Percentiles rank a stretch among this genome's conserved stretches.
Evolutionary conservation across 257 asterid genomes (phyloP).

Genomic region (Solanum etuberosum): DNA sequence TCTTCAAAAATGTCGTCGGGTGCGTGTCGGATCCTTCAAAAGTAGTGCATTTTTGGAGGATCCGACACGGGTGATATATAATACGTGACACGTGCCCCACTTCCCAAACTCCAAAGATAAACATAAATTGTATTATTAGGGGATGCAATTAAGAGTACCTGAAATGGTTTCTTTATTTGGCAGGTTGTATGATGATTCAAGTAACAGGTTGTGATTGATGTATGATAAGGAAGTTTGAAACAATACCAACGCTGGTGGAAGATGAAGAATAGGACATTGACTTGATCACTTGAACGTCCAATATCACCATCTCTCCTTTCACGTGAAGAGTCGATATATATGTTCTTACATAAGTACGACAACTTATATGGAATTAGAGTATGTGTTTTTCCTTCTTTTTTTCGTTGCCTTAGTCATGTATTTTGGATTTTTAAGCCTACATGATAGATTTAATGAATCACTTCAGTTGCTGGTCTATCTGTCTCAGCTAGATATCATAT

Average conservation of each 20-base stretch:
- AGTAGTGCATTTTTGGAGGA: background rate
- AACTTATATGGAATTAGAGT: background rate
- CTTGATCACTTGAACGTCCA: background rate
- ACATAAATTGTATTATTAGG: background rate
- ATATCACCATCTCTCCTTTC: background rate
- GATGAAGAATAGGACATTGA: background rate
- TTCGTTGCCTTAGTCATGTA: background rate
- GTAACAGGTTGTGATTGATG: background rate
- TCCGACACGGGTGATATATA: background rate
- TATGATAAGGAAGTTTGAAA: background rate
- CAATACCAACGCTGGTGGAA: background rate
- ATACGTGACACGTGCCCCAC: background rate
- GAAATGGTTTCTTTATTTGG: background rate
- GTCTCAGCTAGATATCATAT: background rate
- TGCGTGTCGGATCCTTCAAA: background rate
- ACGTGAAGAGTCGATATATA: background rate
- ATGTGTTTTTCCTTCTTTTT: background rate
- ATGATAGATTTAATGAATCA: background rate
- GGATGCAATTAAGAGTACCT: background rate
- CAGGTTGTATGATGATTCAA: background rate
- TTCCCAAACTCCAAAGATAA: background rate
- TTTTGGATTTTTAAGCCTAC: background rate
- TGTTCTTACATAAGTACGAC: background rate
- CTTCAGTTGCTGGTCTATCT: background rate
- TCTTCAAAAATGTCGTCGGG: background rate